A percentile compares a stretch with the other conserved stretches of the same genome.
Evolutionary conservation across 2,329 filamentous ascomycete genomes (phyloP).

Genomic region (Aspergillus sp.): DNA sequence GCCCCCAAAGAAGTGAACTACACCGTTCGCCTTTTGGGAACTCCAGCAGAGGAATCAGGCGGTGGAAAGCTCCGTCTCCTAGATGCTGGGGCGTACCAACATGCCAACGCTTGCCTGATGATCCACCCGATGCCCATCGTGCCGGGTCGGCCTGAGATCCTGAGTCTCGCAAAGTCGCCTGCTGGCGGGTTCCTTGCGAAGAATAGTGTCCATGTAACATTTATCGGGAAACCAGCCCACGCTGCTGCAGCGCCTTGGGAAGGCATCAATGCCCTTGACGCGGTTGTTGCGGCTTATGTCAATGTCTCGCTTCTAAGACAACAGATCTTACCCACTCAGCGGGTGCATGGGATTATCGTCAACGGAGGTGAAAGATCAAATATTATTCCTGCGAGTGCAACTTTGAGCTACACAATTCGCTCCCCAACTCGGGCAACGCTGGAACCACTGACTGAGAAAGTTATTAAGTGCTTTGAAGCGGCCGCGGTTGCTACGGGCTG

Average conservation of each 20-base stretch:
- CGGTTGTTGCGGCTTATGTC: conserved; percentile 48
- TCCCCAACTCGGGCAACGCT: conserved; percentile 42
- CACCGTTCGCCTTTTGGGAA: conserved; percentile 35
- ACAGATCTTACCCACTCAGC: conserved; percentile 52
- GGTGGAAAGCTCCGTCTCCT: conserved; percentile 42
- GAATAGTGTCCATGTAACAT: conserved; percentile 37
- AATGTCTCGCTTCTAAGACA: conserved; percentile 54
- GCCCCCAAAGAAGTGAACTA: conserved; percentile 18
- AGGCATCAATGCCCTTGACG: conserved; percentile 59
- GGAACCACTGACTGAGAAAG: conserved; percentile 24
- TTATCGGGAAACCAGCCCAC: conserved; percentile 54
- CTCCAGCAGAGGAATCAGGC: conserved; percentile 35
- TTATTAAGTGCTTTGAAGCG: conserved; percentile 33
- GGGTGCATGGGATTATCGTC: conserved; percentile 53
- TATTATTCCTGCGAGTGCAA: conserved; percentile 54
- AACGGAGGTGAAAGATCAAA: conserved; percentile 55
- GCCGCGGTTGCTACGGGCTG: conserved; percentile 34
- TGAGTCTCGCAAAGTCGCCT: conserved; percentile 23
- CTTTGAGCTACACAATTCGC: conserved; percentile 47
- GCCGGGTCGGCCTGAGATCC: conserved; percentile 19
- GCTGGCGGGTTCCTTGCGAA: conserved; percentile 31
- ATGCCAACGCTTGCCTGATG: conserved; percentile 42
- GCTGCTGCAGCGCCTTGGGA: conserved; percentile 57
- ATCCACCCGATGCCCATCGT: conserved; percentile 35
- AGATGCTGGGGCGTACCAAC: conserved; percentile 41